These are phyloP conservation scores for Aspergillus cejpii DNA, from an alignment of 2,329 filamentous ascomycete genomes.

Conservation along the genomic window DNA sequence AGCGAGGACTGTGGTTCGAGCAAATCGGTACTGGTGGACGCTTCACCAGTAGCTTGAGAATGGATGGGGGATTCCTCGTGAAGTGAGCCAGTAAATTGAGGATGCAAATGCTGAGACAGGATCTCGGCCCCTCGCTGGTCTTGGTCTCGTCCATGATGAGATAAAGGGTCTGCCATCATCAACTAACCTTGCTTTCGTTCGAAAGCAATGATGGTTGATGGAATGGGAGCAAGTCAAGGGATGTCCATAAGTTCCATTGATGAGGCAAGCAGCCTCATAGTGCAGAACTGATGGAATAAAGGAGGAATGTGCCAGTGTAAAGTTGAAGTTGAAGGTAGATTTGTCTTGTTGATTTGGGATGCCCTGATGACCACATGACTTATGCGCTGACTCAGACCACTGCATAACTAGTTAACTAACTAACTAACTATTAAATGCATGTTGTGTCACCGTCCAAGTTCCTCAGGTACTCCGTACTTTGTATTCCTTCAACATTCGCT, in stretches of 20 bases:
- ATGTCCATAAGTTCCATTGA: not conserved
- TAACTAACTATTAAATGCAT: no score
- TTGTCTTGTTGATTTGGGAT: no score
- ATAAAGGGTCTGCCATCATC: conserved; percentile 27
- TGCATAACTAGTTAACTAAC: conserved; percentile 5
- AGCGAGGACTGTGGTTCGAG: conserved; percentile 56
- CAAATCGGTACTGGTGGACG: conserved; percentile 1
- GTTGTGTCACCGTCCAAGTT: no score
- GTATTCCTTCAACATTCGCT: no score
- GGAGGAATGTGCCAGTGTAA: not conserved
- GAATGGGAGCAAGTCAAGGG: not conserved
- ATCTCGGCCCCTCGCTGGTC: conserved; percentile 15
- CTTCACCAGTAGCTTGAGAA: conserved; percentile 2
- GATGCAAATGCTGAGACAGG: conserved; percentile 18
- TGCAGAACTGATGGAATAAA: not conserved
- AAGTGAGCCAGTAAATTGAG: conserved; percentile 18
- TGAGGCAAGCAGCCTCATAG: not conserved
- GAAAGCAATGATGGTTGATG: no score
- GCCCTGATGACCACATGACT: conserved; percentile 10
- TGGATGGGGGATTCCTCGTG: conserved; percentile 8
- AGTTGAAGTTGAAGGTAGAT: no score
- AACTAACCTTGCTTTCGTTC: no score
- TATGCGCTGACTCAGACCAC: conserved; percentile 4
- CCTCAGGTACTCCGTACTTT: no score
- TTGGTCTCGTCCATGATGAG: conserved; percentile 9